phyloP scores from a whole-genome alignment of 1,284 basidiomycete genomes.

The Ceratobasidium theobromae region DNA sequence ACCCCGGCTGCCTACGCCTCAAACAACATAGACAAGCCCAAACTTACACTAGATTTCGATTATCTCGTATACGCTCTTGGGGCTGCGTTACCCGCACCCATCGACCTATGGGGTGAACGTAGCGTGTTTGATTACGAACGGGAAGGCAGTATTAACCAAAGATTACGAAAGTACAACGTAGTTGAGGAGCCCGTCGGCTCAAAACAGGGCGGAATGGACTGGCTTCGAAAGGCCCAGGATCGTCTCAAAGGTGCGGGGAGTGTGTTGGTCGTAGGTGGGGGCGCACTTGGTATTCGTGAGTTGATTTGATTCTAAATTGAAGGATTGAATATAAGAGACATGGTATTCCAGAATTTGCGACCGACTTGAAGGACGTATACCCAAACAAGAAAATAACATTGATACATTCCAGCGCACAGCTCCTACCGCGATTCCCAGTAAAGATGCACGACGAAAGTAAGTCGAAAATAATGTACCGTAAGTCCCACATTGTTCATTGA shows the following conservation, averaged over 20 bases:
- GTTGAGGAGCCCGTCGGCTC: background rate
- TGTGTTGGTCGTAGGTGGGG: conserved; percentile 50
- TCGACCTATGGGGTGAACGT: conserved; percentile 42
- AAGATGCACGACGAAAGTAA: conserved; percentile 45
- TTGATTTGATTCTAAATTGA: conserved; percentile 5
- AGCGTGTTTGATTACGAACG: background rate
- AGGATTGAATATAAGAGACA: background rate
- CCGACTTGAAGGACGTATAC: conserved; percentile 48
- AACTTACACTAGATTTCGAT: conserved; percentile 42
- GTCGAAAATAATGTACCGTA: conserved; percentile 36
- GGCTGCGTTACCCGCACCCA: conserved; percentile 43
- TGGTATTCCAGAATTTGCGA: conserved; percentile 45
- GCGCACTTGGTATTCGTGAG: conserved; percentile 50
- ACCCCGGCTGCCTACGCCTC: conserved; percentile 4
- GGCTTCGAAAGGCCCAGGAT: conserved; percentile 38
- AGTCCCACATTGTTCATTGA: conserved; percentile 44
- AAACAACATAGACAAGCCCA: background rate
- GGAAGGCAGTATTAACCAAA: background rate
- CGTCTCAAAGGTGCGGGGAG: conserved; percentile 42
- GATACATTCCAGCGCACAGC: conserved; percentile 47
- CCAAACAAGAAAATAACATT: conserved; percentile 47
- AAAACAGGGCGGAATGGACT: conserved; percentile 40
- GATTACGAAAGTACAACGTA: background rate
- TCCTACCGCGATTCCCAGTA: conserved; percentile 48
- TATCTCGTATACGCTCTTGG: conserved; percentile 49